A percentile compares a stretch with the other conserved stretches of the same genome.
Evolutionary conservation across 2,329 filamentous ascomycete genomes (phyloP).

Genomic region (Lachnellula suecica): DNA sequence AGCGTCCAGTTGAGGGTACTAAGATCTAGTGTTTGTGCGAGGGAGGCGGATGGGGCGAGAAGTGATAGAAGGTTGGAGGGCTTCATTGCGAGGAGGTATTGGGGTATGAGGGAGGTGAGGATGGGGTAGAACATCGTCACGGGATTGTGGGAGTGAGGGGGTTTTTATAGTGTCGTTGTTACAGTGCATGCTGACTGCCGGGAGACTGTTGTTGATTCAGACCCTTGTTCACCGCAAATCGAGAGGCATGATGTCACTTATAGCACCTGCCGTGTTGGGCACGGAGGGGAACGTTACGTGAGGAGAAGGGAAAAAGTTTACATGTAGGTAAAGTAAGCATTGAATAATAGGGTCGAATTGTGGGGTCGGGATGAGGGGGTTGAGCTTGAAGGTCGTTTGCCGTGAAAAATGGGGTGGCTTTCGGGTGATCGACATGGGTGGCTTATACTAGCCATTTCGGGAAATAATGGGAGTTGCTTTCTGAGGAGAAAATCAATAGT

Average conservation of each 20-base stretch:
- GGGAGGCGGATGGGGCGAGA: neutral
- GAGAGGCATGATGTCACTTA: neutral
- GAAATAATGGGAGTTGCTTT: neutral
- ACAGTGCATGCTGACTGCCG: neutral
- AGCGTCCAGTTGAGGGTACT: constrained; percentile 14
- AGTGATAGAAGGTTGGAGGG: neutral
- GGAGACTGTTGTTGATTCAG: no score
- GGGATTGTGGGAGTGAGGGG: neutral
- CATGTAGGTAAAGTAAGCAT: neutral
- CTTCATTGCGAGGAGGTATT: constrained; percentile 7
- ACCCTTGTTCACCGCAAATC: no score
- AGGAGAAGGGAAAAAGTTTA: neutral
- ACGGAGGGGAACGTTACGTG: neutral
- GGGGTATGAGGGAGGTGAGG: neutral
- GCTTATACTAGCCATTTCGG: neutral
- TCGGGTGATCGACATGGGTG: neutral
- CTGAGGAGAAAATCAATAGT: no score
- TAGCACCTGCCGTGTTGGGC: neutral
- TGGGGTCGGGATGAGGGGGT: neutral
- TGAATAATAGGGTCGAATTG: neutral
- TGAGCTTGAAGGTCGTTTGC: neutral
- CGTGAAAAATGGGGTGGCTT: neutral
- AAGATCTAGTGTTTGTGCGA: constrained; percentile 14
- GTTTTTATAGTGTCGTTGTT: no score
- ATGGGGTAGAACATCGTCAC: neutral